These are phyloP conservation scores for Wickerhamiella cacticola DNA, from an alignment of 805 yeast species.

Conservation along the genomic window DNA sequence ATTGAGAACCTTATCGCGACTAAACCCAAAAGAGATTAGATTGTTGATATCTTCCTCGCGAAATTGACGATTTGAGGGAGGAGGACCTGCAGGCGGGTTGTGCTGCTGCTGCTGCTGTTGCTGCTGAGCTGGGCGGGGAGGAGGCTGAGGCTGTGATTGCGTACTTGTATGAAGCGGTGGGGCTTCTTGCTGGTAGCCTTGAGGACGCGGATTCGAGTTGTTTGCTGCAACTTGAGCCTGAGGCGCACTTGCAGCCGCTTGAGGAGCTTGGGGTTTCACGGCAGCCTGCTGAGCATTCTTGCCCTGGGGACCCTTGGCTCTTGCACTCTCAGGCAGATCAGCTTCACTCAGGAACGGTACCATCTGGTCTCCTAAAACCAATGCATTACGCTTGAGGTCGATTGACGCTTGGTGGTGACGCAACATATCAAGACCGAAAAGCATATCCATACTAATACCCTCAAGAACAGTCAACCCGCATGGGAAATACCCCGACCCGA, in stretches of 20 bases:
- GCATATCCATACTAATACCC: conserved; percentile 40
- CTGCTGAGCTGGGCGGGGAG: background rate
- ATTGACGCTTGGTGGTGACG: conserved; percentile 75
- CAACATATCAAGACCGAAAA: conserved; percentile 84
- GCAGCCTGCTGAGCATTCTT: conserved; percentile 21
- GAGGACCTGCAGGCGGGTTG: conserved; percentile 14
- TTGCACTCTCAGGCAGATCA: conserved; percentile 42
- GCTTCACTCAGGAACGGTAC: conserved; percentile 61
- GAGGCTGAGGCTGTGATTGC: background rate
- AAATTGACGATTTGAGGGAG: conserved; percentile 10
- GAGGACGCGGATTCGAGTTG: background rate
- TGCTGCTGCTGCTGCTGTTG: conserved; percentile 12
- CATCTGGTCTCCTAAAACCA: conserved; percentile 61
- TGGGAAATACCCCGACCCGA: conserved; percentile 53
- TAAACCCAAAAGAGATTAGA: conserved; percentile 59
- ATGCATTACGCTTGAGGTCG: conserved; percentile 53
- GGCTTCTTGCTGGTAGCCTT: background rate
- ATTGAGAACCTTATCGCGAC: conserved; percentile 45
- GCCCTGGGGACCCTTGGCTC: conserved; percentile 18
- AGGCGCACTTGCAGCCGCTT: background rate
- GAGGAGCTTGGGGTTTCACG: background rate
- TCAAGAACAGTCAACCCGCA: conserved; percentile 65
- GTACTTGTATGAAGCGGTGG: background rate
- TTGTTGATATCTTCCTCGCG: conserved; percentile 35
- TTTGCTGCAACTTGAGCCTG: background rate